A percentile compares a stretch with the other conserved stretches of the same genome.
phyloP scores from a whole-genome alignment of 2,329 filamentous ascomycete species.

The Proliferodiscus dingleyae region DNA sequence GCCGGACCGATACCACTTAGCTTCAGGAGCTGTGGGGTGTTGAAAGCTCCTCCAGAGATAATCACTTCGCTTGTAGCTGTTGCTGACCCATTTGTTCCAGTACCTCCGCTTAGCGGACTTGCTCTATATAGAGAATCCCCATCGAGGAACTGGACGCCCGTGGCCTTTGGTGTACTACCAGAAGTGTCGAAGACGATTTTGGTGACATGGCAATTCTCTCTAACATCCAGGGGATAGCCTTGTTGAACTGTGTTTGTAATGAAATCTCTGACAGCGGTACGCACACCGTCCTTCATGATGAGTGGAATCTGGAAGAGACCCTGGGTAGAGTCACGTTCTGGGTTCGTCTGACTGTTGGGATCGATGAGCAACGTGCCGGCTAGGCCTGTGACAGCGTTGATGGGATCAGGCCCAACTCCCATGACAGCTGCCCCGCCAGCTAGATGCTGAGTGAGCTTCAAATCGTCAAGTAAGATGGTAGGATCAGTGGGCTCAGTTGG shows the following conservation, averaged over 20 bases:
- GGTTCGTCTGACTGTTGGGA: slow-evolving; percentile 2
- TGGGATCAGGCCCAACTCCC: neutral
- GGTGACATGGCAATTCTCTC: slow-evolving; percentile 33
- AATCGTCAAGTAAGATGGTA: neutral
- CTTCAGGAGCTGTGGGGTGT: slow-evolving; percentile 44
- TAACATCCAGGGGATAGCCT: slow-evolving; percentile 19
- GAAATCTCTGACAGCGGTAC: slow-evolving; percentile 7
- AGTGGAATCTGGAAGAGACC: slow-evolving; percentile 6
- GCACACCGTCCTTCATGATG: slow-evolving; percentile 2
- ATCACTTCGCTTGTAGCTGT: slow-evolving; percentile 38
- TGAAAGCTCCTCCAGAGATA: slow-evolving; percentile 43
- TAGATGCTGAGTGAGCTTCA: slow-evolving; percentile 3
- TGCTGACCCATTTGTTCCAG: neutral
- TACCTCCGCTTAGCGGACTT: slow-evolving; percentile 4
- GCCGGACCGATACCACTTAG: slow-evolving; percentile 42
- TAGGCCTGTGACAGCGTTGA: slow-evolving; percentile 4
- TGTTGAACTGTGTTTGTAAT: slow-evolving; percentile 2
- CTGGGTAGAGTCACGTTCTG: slow-evolving; percentile 4
- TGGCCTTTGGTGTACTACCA: slow-evolving; percentile 30
- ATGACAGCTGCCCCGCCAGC: slow-evolving; percentile 3
- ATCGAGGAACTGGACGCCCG: slow-evolving; percentile 39
- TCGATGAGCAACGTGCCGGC: neutral
- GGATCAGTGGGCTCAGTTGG: slow-evolving; percentile 1
- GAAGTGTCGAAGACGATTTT: slow-evolving; percentile 36
- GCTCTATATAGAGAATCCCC: slow-evolving; percentile 31